Base-by-base conservation (phyloP, 2,329 filamentous ascomycete species). In the Ilyonectria sp. region DNA sequence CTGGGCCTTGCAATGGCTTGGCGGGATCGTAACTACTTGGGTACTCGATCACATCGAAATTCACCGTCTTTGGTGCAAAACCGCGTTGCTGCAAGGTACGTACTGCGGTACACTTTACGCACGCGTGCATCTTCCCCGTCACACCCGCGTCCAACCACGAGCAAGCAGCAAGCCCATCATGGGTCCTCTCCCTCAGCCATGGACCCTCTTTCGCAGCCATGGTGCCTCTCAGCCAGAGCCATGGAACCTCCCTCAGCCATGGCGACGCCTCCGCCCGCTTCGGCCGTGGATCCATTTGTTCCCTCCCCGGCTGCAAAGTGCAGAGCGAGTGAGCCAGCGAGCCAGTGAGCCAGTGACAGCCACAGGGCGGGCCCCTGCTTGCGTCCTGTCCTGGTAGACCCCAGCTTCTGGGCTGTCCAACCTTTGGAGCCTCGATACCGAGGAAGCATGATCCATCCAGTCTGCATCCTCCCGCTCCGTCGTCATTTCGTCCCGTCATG, bases 241-340 rank as follows among this genome's bases (percentile, higher is more conserved):
- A 65, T 55, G 52, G 44, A 65, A 47, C 59, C 69, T 57, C 69
- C 59, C 64, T 53, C 64, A 58, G 13, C 13, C 13, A n/a, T 43
- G 40, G 40, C 40, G 15, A n/a, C 40, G 40, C 65, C 65, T 54
- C 60, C 65, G 65, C 50, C 60, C 63, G 52, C 70, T 31, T 64
- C 70, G 46, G 59, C 17, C 61, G 66, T 66, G 65, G 66, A 73
- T 67, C 56, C 69, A 69, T 67, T 55, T 64, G 60, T n/a, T 17
- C 15, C 15, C 62, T 46, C 69, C 67, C 71, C 58, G 54, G 66
- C 67, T 50, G 56, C 62, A 65, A 17, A 46, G 26, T 19, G 33
- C 59, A 63, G 61, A 44, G 60, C 68, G 61, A 58, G 67, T 64
- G 21, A 21, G 21, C 21, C 2, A 21, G 21, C n/a, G 61, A 44